Percentiles rank a stretch among this genome's conserved stretches.
Conservation (phyloP, 768 basidiomycete species). For the Amanita pseudoporphyria region DNA sequence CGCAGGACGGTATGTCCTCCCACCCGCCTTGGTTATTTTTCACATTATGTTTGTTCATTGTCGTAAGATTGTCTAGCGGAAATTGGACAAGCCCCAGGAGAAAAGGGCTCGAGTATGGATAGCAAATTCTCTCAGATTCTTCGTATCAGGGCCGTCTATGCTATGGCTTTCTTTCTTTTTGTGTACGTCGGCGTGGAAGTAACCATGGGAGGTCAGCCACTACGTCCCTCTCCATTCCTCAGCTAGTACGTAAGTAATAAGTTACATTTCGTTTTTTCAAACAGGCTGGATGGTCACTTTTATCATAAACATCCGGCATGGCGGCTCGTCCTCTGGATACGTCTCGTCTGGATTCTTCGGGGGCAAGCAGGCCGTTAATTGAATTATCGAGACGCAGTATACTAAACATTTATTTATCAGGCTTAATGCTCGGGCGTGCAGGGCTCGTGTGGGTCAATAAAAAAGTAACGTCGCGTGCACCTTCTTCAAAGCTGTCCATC, state of each 20-base stretch:
- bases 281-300: conserved; percentile 68
- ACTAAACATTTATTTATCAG: conserved; percentile 18
- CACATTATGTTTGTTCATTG: background rate
- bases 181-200: conserved; percentile 68
- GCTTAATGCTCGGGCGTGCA: conserved; percentile 48
- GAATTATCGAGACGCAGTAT: no score
- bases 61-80: conserved; percentile 46
- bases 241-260: no score
- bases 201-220: conserved; percentile 35
- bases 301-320: conserved; percentile 24
- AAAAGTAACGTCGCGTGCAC: conserved; percentile 26
- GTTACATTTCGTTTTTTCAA: background rate
- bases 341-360: conserved; percentile 50
- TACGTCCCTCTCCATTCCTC: background rate
- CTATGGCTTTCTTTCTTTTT: conserved; percentile 52
- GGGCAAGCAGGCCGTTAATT: conserved; percentile 34
- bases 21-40: background rate
- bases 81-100: conserved; percentile 38
- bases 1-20: conserved; percentile 49
- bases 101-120: conserved; percentile 25
- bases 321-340: conserved; percentile 34
- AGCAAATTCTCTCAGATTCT: conserved; percentile 44
- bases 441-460: conserved; percentile 45
- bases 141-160: conserved; percentile 41
- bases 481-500: no score